phyloP scores from a whole-genome alignment of 1,284 basidiomycete genomes.

The Ustanciosporium gigantosporum region DNA sequence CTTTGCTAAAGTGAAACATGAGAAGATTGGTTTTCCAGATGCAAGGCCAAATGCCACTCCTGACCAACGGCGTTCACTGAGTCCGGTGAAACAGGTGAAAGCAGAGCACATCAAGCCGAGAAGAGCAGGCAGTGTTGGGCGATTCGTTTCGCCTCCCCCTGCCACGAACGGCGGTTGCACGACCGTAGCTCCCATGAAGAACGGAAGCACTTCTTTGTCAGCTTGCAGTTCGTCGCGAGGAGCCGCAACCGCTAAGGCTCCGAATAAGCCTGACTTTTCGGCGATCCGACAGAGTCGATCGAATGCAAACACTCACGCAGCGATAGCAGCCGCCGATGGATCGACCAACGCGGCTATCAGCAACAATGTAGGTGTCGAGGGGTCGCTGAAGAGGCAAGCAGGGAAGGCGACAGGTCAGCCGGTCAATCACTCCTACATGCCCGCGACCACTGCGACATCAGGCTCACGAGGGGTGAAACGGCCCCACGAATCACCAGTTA shows the following conservation, averaged over 20 bases:
- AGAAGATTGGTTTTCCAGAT: constrained; percentile 5
- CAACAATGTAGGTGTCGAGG: constrained; percentile 3
- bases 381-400: neutral
- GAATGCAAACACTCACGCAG: too few species aligned
- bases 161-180: neutral
- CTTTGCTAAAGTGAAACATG: constrained; percentile 8
- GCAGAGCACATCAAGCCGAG: constrained; percentile 11
- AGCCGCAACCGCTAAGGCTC: neutral
- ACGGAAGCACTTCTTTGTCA: constrained; percentile 13
- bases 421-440: constrained; percentile 7
- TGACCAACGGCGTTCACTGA: constrained; percentile 24
- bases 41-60: neutral
- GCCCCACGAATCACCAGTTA: too few species aligned
- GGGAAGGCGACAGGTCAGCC: constrained; percentile 8
- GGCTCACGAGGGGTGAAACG: constrained; percentile 8
- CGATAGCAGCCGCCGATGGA: neutral
- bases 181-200: constrained; percentile 4
- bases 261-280: neutral
- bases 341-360: too few species aligned
- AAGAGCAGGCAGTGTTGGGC: constrained; percentile 30
- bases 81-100: constrained; percentile 36
- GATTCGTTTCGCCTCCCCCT: constrained; percentile 33
- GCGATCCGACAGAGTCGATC: neutral
- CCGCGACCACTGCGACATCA: neutral
- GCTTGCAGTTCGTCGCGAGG: constrained; percentile 3